These are phyloP conservation scores for Thermomyces lanuginosus DNA, from an alignment of 2,329 filamentous ascomycete species.

Conservation along the genomic window DNA sequence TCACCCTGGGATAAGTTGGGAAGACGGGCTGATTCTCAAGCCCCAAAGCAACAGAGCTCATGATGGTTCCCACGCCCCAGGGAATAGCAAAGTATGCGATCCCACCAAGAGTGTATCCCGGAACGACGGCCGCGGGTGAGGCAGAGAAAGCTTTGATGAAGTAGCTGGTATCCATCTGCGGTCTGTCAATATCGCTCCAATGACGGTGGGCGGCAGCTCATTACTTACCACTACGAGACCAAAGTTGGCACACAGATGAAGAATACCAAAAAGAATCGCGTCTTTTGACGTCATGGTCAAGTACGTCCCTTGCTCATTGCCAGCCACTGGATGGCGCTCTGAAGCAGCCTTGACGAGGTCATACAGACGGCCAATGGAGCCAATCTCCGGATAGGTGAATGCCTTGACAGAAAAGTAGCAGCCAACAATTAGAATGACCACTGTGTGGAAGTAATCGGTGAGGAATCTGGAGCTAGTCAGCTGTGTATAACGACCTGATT, in stretches of 20 bases:
- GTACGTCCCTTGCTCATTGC: conserved; percentile 39
- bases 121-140: conserved; percentile 32
- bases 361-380: conserved; percentile 33
- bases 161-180: conserved; percentile 36
- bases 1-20: conserved; percentile 36
- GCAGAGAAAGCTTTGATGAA: conserved; percentile 39
- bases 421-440: conserved; percentile 36
- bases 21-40: conserved; percentile 35
- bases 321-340: conserved; percentile 30
- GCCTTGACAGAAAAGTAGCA: conserved; percentile 36
- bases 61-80: conserved; percentile 37
- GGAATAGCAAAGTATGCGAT: conserved; percentile 40
- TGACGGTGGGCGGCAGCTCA: background rate
- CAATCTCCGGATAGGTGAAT: conserved; percentile 30
- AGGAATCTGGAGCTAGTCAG: conserved; percentile 18
- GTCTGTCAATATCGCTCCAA: background rate
- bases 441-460: conserved; percentile 40
- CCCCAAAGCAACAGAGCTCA: conserved; percentile 33
- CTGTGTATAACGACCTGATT: background rate
- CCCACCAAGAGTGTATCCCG: conserved; percentile 37
- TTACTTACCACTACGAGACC: conserved; percentile 33
- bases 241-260: conserved; percentile 35
- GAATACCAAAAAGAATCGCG: conserved; percentile 35
- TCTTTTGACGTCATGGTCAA: conserved; percentile 40
- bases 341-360: conserved; percentile 34